These are phyloP conservation scores for Paramecium primaurelia DNA, from an alignment of 73 alveolate species.

Conservation along the genomic window DNA sequence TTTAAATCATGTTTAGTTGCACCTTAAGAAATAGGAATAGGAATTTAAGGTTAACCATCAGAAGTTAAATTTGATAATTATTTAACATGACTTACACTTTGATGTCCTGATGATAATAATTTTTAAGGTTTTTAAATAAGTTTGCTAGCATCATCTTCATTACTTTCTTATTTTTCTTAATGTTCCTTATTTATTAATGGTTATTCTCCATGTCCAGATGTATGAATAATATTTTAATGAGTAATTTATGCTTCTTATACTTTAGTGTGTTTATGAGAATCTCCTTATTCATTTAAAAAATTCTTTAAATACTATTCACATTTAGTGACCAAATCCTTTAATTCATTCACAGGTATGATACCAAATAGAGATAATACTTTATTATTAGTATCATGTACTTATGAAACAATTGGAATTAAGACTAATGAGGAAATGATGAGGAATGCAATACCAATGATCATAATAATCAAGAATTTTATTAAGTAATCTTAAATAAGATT, in stretches of 20 bases:
- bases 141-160: background rate
- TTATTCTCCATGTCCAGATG: background rate
- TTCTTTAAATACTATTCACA: conserved; percentile 25
- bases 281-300: background rate
- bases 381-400: conserved; percentile 47
- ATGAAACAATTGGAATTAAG: conserved; percentile 37
- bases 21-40: background rate
- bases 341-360: conserved; percentile 37
- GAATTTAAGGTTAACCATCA: background rate
- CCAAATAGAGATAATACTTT: conserved; percentile 47
- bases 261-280: background rate
- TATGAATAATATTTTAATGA: background rate
- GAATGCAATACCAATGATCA: background rate
- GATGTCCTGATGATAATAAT: background rate
- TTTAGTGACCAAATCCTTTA: conserved; percentile 48
- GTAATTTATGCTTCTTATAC: background rate
- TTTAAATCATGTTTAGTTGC: background rate
- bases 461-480: background rate
- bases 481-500: conserved; percentile 27
- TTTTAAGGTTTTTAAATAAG: background rate
- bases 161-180: background rate
- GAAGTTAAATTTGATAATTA: background rate
- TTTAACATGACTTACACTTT: background rate
- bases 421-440: conserved; percentile 33
- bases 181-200: background rate